Evolutionary conservation across 1,284 basidiomycete species (phyloP).

Genomic region (Boletus semigastroideus): DNA sequence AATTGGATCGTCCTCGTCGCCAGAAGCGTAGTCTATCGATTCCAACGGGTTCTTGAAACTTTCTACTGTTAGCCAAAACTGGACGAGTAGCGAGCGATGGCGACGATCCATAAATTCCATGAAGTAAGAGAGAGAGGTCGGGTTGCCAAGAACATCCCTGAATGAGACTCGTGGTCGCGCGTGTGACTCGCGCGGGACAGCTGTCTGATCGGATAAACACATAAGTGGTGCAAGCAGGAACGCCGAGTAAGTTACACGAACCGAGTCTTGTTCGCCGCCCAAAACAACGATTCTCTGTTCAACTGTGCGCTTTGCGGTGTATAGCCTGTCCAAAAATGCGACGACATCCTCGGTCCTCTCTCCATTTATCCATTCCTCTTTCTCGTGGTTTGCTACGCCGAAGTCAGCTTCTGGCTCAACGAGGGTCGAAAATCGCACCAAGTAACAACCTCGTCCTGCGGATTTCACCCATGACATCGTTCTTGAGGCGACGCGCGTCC

Average conservation of each 20-base stretch:
- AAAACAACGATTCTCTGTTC: slow-evolving; percentile 83
- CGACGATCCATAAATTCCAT: slow-evolving; percentile 98
- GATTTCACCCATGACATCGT: slow-evolving; percentile 87
- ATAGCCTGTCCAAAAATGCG: slow-evolving; percentile 85
- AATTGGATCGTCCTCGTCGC: slow-evolving; percentile 64
- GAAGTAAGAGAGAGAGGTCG: slow-evolving; percentile 89
- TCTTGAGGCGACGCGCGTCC: slow-evolving; percentile 87
- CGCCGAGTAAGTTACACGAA: slow-evolving; percentile 30
- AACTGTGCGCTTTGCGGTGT: slow-evolving; percentile 82
- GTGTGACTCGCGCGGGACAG: slow-evolving; percentile 40
- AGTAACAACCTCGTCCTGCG: slow-evolving; percentile 71
- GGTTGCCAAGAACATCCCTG: slow-evolving; percentile 80
- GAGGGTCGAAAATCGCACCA: slow-evolving; percentile 40
- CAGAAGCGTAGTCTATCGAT: slow-evolving; percentile 69
- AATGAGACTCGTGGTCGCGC: slow-evolving; percentile 50
- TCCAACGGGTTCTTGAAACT: slow-evolving; percentile 97
- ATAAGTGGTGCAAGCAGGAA: slow-evolving; percentile 3
- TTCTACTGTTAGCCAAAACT: slow-evolving; percentile 97
- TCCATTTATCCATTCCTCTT: slow-evolving; percentile 81
- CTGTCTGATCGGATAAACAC: slow-evolving; percentile 27
- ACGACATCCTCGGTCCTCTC: slow-evolving; percentile 81
- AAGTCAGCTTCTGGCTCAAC: slow-evolving; percentile 8
- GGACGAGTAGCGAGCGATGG: slow-evolving; percentile 80
- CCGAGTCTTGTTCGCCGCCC: slow-evolving; percentile 67
- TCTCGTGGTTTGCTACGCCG: slow-evolving; percentile 69